Evolutionary conservation across 2,329 filamentous ascomycete species (phyloP), one percentile per base, ranked within the genome.

Genomic region (Hypoxylon sp.): DNA sequence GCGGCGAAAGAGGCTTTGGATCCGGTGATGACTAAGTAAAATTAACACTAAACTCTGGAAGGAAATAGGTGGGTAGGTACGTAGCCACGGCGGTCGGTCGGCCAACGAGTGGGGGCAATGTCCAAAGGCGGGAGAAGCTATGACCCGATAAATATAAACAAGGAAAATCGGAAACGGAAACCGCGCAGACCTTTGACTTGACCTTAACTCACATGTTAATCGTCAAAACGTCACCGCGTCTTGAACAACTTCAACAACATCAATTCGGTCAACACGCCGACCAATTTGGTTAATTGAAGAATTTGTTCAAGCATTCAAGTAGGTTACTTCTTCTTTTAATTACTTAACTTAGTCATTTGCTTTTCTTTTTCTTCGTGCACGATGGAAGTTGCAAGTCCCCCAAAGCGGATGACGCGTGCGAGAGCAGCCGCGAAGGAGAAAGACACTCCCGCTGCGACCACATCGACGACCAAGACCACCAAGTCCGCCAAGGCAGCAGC

Each of bases 321-420:
- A 67, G 64, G 57, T 66, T 19, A 57, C 35, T 33, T 66, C 57
- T 51, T 47, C 19, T 51, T 61, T 67, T 70, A 55, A 52, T 35
- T 35, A 31, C 26, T 5, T 5, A 26, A 31, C 29, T 2, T 31
- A 52, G 17, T 31, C 29, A 35, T 59, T 51, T 52, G 24, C 51
- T 58, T 22, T 14, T 31, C 19, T 53, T 11, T 48, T 54, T 56
- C 61, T 39, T 54, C 37, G 47, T 56, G 37, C 54, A 81, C 56
- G 70, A 88, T 89, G 86, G 85, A 87, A 71, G 79, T 80, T 57
- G 78, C 81, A 70, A 88, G 86, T 65, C 87, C 87, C 56, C 87
- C 87, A 37, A 88, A 88, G 79, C 85, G 87, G 70, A 83, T 89
- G 74, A 89, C 87, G 68, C 85, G 87, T 71, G 82, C 83, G 48